These are phyloP conservation scores for Daldinia bambusicola DNA, from an alignment of 495 filamentous ascomycete genomes.

Conservation along the genomic window DNA sequence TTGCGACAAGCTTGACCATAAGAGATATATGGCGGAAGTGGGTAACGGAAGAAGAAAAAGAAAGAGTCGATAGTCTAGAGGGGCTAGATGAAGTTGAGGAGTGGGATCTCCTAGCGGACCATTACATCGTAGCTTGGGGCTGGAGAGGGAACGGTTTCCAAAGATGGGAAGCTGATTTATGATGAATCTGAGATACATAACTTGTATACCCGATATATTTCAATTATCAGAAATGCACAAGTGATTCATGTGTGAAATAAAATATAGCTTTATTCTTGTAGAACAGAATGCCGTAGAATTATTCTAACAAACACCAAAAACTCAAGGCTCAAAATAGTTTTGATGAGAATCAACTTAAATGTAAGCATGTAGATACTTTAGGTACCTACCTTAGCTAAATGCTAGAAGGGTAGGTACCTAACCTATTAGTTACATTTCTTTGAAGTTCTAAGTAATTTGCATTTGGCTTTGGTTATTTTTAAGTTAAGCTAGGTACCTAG, in stretches of 20 bases:
- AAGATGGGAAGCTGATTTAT: conserved; percentile 27
- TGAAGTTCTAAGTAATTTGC: neutral
- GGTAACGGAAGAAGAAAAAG: conserved; percentile 77
- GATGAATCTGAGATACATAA: neutral
- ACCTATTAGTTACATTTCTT: too few relatives aligned
- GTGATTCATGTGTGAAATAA: too few relatives aligned
- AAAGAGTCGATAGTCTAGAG: conserved; percentile 79
- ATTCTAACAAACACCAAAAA: neutral
- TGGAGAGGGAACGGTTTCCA: conserved; percentile 53
- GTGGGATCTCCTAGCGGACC: conserved; percentile 84
- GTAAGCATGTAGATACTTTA: too few relatives aligned
- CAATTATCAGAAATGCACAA: too few relatives aligned
- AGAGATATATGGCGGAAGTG: conserved; percentile 80
- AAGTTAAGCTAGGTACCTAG: too few relatives aligned
- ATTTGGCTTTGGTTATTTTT: neutral
- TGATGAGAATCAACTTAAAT: too few relatives aligned
- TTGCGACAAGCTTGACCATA: conserved; percentile 69
- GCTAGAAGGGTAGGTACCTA: too few relatives aligned
- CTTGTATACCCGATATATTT: neutral
- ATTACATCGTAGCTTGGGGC: conserved; percentile 91
- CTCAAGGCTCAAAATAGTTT: neutral
- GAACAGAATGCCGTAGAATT: too few relatives aligned
- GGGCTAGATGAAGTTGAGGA: conserved; percentile 97
- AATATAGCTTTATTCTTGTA: too few relatives aligned
- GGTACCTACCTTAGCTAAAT: too few relatives aligned